These are phyloP conservation scores for Aurantiochytrium sp. DNA, from an alignment of 108 stramenopile species.

Conservation along the genomic window DNA sequence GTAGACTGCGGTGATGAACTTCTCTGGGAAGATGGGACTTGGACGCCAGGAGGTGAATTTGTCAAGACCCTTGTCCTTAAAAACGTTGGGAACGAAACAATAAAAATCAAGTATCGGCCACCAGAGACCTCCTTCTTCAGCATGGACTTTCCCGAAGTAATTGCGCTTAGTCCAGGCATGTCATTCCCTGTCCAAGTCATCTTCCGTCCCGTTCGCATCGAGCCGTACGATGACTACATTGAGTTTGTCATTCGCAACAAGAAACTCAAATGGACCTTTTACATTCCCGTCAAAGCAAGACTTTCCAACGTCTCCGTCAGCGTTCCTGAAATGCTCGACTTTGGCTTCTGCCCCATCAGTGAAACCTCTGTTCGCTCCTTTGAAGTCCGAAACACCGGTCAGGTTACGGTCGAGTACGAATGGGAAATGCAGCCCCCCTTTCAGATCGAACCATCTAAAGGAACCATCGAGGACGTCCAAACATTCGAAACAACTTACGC, in stretches of 20 bases:
- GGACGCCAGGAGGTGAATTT: slow-evolving; percentile 56
- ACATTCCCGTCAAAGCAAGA: slow-evolving; percentile 47
- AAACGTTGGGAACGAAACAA: slow-evolving; percentile 43
- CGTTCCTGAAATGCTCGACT: slow-evolving; percentile 37
- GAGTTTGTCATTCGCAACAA: slow-evolving; percentile 41
- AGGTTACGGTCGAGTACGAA: slow-evolving; percentile 41
- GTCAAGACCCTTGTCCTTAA: slow-evolving; percentile 46
- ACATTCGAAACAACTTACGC: slow-evolving; percentile 21
- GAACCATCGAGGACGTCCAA: slow-evolving; percentile 30
- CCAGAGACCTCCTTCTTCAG: slow-evolving; percentile 52
- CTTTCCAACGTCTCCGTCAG: slow-evolving; percentile 31
- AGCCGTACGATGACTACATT: slow-evolving; percentile 51
- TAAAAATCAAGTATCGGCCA: slow-evolving; percentile 55
- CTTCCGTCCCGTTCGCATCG: slow-evolving; percentile 45
- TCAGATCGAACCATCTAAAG: slow-evolving; percentile 31
- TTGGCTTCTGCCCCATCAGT: slow-evolving; percentile 42
- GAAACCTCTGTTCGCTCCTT: slow-evolving; percentile 25
- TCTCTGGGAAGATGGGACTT: slow-evolving; percentile 29
- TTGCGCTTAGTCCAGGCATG: slow-evolving; percentile 40
- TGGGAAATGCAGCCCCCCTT: slow-evolving; percentile 53
- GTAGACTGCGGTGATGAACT: slow-evolving; percentile 30
- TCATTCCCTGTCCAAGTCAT: slow-evolving; percentile 40
- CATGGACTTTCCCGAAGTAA: slow-evolving; percentile 49
- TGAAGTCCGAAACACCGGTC: slow-evolving; percentile 38
- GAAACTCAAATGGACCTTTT: slow-evolving; percentile 34